These are phyloP conservation scores for Torulaspora gathmanii DNA, from an alignment of 805 yeast genomes.

Conservation along the genomic window DNA sequence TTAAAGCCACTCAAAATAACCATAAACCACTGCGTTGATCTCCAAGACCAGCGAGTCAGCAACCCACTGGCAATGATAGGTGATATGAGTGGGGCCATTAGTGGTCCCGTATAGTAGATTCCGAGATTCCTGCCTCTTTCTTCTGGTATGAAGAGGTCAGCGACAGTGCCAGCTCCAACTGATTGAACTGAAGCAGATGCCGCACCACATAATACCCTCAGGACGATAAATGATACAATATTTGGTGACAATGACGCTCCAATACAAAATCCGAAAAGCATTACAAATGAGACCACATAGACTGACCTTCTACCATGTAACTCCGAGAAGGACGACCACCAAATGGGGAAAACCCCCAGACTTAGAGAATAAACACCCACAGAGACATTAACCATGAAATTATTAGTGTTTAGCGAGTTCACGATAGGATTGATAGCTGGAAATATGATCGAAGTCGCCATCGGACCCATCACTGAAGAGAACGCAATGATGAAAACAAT, in stretches of 20 bases:
- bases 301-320: constrained; percentile 68
- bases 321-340: constrained; percentile 86
- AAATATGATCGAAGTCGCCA: constrained; percentile 79
- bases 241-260: constrained; percentile 66
- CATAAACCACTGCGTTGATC: constrained; percentile 84
- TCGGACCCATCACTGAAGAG: constrained; percentile 78
- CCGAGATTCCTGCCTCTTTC: constrained; percentile 80
- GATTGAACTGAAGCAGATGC: constrained; percentile 82
- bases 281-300: constrained; percentile 59
- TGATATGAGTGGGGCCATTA: constrained; percentile 72
- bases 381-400: constrained; percentile 63
- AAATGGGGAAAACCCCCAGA: constrained; percentile 74
- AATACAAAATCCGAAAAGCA: constrained; percentile 61
- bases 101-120: constrained; percentile 70
- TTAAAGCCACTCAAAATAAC: constrained; percentile 60
- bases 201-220: constrained; percentile 72
- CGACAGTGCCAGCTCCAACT: constrained; percentile 84
- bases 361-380: constrained; percentile 74
- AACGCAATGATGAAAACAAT: constrained; percentile 63
- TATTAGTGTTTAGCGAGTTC: constrained; percentile 49
- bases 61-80: constrained; percentile 80
- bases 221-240: constrained; percentile 58
- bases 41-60: constrained; percentile 72
- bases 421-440: constrained; percentile 69
- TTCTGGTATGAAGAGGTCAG: constrained; percentile 62